A percentile compares a stretch with the other conserved stretches of the same genome.
Conservation (phyloP, 164 flowering plant species). For the Nymphaea colorata region DNA sequence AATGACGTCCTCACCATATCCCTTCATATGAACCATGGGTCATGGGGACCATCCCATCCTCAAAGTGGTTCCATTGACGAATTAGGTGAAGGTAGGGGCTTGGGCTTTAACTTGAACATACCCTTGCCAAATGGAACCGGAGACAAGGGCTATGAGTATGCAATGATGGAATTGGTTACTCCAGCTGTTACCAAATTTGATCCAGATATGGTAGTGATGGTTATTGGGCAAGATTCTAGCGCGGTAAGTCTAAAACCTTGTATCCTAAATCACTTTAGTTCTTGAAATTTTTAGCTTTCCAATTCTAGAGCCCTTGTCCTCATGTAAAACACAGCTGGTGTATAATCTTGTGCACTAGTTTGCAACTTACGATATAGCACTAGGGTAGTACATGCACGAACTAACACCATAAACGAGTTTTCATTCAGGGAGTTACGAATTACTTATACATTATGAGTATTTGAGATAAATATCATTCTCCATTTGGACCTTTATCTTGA, state of each 20-base stretch:
- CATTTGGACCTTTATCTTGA: too few relatives aligned
- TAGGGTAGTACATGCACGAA: too few relatives aligned
- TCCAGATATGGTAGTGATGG: conserved; percentile 61
- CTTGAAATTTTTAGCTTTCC: too few relatives aligned
- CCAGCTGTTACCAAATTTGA: conserved; percentile 66
- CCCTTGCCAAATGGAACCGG: conserved; percentile 93
- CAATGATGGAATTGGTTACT: conserved; percentile 55
- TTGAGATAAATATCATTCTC: too few relatives aligned
- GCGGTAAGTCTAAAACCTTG: conserved; percentile 47
- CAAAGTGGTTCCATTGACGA: conserved; percentile 68
- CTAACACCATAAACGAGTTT: too few relatives aligned
- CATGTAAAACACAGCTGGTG: too few relatives aligned
- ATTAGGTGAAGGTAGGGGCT: conserved; percentile 75
- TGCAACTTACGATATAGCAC: too few relatives aligned
- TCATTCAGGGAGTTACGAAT: too few relatives aligned
- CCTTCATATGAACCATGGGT: conserved; percentile 95
- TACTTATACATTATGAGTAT: too few relatives aligned
- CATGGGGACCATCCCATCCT: conserved; percentile 98
- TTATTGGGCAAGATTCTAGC: conserved; percentile 88
- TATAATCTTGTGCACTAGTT: too few relatives aligned
- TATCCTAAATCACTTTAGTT: too few relatives aligned
- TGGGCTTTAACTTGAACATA: conserved; percentile 74
- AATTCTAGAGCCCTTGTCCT: too few relatives aligned
- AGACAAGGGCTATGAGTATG: conserved; percentile 58
- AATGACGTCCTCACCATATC: conserved; percentile 72